Evolutionary conservation across 768 basidiomycete genomes (phyloP).

Genomic region (Naganishia friedmannii): DNA sequence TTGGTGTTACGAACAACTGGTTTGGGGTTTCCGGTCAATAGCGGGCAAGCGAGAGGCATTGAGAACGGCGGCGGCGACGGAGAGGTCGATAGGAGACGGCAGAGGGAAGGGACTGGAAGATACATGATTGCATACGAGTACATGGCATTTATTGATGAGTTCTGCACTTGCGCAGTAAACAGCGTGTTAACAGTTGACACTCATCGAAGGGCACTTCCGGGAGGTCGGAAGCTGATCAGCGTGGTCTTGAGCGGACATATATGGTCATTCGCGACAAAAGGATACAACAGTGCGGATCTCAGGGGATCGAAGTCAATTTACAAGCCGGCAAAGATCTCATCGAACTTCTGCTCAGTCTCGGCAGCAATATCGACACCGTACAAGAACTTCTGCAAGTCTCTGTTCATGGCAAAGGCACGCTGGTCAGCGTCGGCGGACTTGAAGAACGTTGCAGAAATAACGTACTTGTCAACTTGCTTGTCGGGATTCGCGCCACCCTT

Average conservation of each 20-base stretch:
- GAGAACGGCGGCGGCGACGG: neutral
- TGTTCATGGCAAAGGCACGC: neutral
- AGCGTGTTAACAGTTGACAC: too few species aligned
- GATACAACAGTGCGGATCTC: neutral
- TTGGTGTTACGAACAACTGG: conserved; percentile 74
- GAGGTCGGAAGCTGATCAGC: neutral
- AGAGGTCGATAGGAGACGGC: neutral
- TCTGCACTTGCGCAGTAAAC: too few species aligned
- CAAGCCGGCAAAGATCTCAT: conserved; percentile 18
- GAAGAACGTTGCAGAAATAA: neutral
- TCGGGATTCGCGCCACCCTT: conserved; percentile 40
- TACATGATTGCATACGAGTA: neutral
- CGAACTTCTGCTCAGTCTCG: conserved; percentile 25
- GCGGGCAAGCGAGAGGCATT: conserved; percentile 39
- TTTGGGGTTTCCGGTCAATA: conserved; percentile 48
- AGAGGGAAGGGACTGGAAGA: conserved; percentile 6
- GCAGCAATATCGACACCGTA: conserved; percentile 27
- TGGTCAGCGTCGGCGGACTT: neutral
- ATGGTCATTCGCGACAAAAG: neutral
- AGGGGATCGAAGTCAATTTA: neutral
- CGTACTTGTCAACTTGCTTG: conserved; percentile 34
- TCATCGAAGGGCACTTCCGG: neutral
- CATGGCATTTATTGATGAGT: neutral
- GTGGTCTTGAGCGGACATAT: neutral
- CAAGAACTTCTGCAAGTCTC: conserved; percentile 25